These are phyloP conservation scores for Ceratocystis smalleyi DNA, from an alignment of 2,329 filamentous ascomycete genomes.

Conservation along the genomic window DNA sequence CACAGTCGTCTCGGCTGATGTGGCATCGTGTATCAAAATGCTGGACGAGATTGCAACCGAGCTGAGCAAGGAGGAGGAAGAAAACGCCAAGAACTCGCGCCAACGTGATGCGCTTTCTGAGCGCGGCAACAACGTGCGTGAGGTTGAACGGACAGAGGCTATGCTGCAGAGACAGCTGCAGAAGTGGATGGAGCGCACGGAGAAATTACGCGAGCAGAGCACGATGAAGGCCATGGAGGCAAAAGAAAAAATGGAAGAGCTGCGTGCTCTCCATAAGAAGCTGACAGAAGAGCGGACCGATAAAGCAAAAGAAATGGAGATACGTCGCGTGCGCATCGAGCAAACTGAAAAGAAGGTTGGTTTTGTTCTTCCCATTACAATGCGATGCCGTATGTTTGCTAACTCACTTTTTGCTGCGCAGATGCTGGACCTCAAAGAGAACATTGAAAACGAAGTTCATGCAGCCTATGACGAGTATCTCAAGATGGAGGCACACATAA, in stretches of 20 bases:
- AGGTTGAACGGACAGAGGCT: conserved; percentile 78
- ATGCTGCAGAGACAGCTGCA: conserved; percentile 69
- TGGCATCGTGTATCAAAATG: conserved; percentile 74
- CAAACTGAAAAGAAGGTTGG: conserved; percentile 94
- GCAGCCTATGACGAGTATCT: conserved; percentile 84
- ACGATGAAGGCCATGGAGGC: conserved; percentile 67
- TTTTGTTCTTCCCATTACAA: conserved; percentile 8
- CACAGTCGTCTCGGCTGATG: conserved; percentile 65
- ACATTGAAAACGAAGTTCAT: conserved; percentile 88
- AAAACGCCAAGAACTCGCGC: conserved; percentile 60
- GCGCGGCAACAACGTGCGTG: conserved; percentile 72
- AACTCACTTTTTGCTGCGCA: conserved; percentile 26
- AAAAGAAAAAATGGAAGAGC: conserved; percentile 77
- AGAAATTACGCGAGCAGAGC: conserved; percentile 65
- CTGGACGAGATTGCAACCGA: conserved; percentile 78
- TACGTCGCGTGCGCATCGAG: conserved; percentile 81
- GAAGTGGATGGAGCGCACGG: conserved; percentile 76
- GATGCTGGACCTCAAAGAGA: conserved; percentile 97
- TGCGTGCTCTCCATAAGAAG: conserved; percentile 62
- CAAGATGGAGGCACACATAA: conserved; percentile 95
- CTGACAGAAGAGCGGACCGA: conserved; percentile 73
- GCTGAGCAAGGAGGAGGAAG: conserved; percentile 79
- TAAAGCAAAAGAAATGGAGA: conserved; percentile 84
- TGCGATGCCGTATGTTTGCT: neutral
- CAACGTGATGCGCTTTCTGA: conserved; percentile 81